Conservation (phyloP, 352 stramenopile genomes). For the Phytophthora podocarpi region DNA sequence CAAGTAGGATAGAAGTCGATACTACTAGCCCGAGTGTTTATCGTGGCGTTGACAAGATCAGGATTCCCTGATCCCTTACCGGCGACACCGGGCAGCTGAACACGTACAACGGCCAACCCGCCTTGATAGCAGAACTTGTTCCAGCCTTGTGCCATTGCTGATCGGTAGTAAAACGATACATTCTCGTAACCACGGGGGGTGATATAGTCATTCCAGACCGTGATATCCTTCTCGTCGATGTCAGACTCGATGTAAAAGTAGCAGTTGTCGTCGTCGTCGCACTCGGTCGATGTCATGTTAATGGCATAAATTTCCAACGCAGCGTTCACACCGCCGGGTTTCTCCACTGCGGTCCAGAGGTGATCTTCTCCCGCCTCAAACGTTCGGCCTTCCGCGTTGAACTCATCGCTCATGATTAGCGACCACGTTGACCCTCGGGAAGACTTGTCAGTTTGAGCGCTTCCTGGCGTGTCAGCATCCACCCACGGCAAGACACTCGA, state of each 20-base stretch:
- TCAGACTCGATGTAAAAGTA: slow-evolving; percentile 69
- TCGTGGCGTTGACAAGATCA: slow-evolving; percentile 39
- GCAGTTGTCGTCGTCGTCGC: slow-evolving; percentile 50
- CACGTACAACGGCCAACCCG: slow-evolving; percentile 88
- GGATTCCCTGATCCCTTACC: slow-evolving; percentile 46
- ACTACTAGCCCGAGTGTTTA: slow-evolving; percentile 30
- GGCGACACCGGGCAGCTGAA: slow-evolving; percentile 71
- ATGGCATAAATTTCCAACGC: slow-evolving; percentile 62
- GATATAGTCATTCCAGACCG: slow-evolving; percentile 69
- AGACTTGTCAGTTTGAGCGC: slow-evolving; percentile 39
- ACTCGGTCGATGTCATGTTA: slow-evolving; percentile 72
- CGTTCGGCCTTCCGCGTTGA: slow-evolving; percentile 63
- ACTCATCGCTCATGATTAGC: slow-evolving; percentile 81
- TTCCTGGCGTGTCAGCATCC: slow-evolving; percentile 54
- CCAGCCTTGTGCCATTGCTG: slow-evolving; percentile 92
- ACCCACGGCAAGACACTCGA: slow-evolving; percentile 65
- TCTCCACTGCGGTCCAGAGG: slow-evolving; percentile 89
- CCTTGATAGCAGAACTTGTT: slow-evolving; percentile 97
- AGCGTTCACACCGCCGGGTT: slow-evolving; percentile 67
- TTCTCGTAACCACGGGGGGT: slow-evolving; percentile 50
- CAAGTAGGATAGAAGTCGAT: slow-evolving; percentile 76
- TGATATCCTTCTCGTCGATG: slow-evolving; percentile 47
- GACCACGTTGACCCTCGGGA: slow-evolving; percentile 62
- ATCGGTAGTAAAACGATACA: slow-evolving; percentile 53
- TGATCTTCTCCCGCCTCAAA: slow-evolving; percentile 89